These are phyloP conservation scores for Plasmodium chabaudi DNA, from an alignment of 169 alveolate genomes.

Conservation along the genomic window DNA sequence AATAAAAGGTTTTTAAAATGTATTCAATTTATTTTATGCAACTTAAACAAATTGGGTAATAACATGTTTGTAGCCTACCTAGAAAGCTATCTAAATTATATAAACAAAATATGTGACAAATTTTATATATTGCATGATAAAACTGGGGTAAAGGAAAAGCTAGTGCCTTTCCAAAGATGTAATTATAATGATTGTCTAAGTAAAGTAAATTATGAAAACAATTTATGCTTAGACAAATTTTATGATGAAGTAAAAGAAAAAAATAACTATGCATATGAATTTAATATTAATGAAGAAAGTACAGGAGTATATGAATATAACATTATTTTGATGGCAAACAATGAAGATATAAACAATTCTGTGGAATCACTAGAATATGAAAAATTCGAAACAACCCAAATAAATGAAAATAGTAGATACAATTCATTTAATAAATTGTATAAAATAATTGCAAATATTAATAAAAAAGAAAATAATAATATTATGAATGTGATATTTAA, in stretches of 20 bases:
- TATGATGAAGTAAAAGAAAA: conserved; percentile 23
- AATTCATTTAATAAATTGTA: conserved; percentile 23
- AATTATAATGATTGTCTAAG: conserved; percentile 7
- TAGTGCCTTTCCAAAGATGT: not conserved
- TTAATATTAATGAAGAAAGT: conserved; percentile 22
- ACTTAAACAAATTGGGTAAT: conserved; percentile 19
- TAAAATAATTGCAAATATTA: conserved; percentile 44
- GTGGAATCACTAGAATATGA: not conserved
- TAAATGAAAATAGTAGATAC: not conserved
- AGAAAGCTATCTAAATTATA: conserved; percentile 19
- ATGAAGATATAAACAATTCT: too few species aligned
- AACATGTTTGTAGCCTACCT: conserved; percentile 20
- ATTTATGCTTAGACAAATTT: conserved; percentile 14
- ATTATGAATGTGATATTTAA: conserved; percentile 17
- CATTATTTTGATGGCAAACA: conserved; percentile 1
- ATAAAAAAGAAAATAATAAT: conserved; percentile 7
- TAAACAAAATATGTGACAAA: not conserved
- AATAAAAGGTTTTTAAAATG: conserved; percentile 56
- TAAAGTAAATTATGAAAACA: not conserved
- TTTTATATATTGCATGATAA: conserved; percentile 45
- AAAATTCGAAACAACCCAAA: not conserved
- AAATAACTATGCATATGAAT: not conserved
- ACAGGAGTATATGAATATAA: conserved; percentile 60
- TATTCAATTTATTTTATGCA: conserved; percentile 29
- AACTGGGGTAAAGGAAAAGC: not conserved